Percentiles rank a stretch among this genome's conserved stretches.
Conservation (phyloP, 2,329 filamentous ascomycete genomes). For the Cladosporium sp. region DNA sequence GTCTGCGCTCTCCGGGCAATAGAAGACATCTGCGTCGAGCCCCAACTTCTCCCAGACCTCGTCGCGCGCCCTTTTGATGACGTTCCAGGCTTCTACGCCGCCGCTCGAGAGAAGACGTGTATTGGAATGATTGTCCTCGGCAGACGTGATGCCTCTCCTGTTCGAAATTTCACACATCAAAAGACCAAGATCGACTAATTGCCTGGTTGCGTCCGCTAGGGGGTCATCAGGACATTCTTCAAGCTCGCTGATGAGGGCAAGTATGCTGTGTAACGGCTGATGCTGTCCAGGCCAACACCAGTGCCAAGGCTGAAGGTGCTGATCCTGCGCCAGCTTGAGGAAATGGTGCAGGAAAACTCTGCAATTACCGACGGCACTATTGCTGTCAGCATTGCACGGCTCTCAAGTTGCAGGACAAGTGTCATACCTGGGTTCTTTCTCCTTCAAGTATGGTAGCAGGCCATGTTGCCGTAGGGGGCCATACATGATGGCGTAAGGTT, state of each 20-base stretch:
- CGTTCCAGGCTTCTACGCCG: constrained; percentile 21
- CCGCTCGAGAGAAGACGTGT: constrained; percentile 19
- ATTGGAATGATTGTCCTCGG: constrained; percentile 19
- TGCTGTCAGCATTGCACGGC: constrained; percentile 11
- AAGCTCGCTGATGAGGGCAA: constrained; percentile 22
- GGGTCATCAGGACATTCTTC: constrained; percentile 20
- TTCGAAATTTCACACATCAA: constrained; percentile 21
- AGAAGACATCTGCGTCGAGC: too few species aligned
- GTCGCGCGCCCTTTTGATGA: constrained; percentile 19
- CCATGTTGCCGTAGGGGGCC: constrained; percentile 20
- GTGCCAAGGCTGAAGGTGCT: constrained; percentile 24
- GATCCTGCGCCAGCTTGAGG: constrained; percentile 18
- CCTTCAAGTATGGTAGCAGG: constrained; percentile 15
- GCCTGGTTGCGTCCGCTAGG: constrained; percentile 19
- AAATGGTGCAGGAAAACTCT: constrained; percentile 22
- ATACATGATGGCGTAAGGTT: constrained; percentile 23
- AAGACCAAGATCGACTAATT: constrained; percentile 20
- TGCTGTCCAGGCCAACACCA: constrained; percentile 24
- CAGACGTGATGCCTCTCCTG: constrained; percentile 19
- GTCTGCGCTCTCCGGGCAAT: too few species aligned
- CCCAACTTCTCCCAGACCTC: neutral
- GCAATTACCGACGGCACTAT: constrained; percentile 20
- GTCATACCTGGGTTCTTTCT: constrained; percentile 20
- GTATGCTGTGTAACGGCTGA: constrained; percentile 24
- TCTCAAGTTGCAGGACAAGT: neutral